Conservation (phyloP, 495 filamentous ascomycete species). For the Penicillium mononematosum region DNA sequence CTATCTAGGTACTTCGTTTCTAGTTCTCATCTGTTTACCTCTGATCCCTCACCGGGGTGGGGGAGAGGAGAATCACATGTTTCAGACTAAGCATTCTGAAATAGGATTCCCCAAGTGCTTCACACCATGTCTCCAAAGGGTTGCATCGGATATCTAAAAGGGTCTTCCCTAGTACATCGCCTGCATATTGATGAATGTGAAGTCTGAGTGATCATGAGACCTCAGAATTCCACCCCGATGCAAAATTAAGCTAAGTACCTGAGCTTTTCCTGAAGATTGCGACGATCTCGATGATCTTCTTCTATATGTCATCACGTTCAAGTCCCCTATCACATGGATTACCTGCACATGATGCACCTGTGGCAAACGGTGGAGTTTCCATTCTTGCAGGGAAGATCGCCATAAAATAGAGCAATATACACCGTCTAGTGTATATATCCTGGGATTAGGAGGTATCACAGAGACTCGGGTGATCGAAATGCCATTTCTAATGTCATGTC, state of each 20-base stretch:
- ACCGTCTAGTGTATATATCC: not conserved
- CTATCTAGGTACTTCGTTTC: not conserved
- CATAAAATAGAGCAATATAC: conserved; percentile 9
- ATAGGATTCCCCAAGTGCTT: conserved; percentile 1
- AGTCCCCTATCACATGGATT: conserved; percentile 9
- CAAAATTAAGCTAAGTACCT: not conserved
- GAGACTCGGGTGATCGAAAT: not conserved
- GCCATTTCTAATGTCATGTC: conserved; percentile 3
- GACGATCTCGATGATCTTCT: conserved; percentile 13
- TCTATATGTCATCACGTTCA: conserved; percentile 1
- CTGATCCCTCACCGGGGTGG: conserved; percentile 3
- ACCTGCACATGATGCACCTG: conserved; percentile 7
- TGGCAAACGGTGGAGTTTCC: not conserved
- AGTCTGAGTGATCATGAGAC: conserved; percentile 9
- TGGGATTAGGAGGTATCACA: not conserved
- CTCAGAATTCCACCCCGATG: not conserved
- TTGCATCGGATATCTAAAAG: conserved; percentile 7
- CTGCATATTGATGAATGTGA: not conserved
- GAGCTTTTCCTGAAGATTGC: conserved; percentile 7
- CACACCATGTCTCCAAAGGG: conserved; percentile 4
- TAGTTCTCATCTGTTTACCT: conserved; percentile 3
- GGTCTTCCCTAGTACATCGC: not conserved
- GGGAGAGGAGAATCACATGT: conserved; percentile 12
- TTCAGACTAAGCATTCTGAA: conserved; percentile 2
- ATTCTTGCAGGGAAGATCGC: conserved; percentile 2